Conservation (phyloP, 345 rosid genomes). For the Cardiospermum halicacabum region DNA sequence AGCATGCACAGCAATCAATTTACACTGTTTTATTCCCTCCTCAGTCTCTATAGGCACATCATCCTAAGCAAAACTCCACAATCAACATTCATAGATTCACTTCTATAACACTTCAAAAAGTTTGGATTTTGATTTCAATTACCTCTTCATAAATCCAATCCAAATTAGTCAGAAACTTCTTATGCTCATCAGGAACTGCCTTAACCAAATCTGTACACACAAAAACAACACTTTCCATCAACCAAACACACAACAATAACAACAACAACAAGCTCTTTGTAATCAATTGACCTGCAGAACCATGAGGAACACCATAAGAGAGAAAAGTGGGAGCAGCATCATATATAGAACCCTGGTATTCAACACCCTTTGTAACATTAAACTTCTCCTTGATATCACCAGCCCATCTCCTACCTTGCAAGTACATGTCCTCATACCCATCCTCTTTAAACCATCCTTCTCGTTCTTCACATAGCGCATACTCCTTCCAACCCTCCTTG, state of each 20-base stretch:
- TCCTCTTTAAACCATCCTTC: constrained; percentile 78
- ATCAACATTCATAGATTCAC: background rate
- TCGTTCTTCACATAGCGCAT: constrained; percentile 45
- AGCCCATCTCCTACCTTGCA: constrained; percentile 77
- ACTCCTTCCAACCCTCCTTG: constrained; percentile 61
- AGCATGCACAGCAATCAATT: constrained; percentile 75
- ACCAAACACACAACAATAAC: background rate
- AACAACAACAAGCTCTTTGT: background rate
- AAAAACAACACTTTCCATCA: constrained; percentile 7
- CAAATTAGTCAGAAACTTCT: constrained; percentile 69
- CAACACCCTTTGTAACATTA: constrained; percentile 41
- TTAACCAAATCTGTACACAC: constrained; percentile 54
- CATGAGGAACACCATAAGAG: constrained; percentile 77
- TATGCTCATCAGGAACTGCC: constrained; percentile 82
- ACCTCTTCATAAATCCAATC: constrained; percentile 95
- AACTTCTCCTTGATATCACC: constrained; percentile 45
- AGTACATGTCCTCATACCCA: constrained; percentile 61
- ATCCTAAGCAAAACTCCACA: constrained; percentile 37
- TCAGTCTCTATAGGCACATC: constrained; percentile 53
- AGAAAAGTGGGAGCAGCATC: constrained; percentile 73
- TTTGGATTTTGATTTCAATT: no score
- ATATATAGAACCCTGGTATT: constrained; percentile 60
- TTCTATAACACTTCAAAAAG: background rate
- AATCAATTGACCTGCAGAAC: constrained; percentile 58
- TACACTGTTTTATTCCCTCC: constrained; percentile 47